A percentile compares a stretch with the other conserved stretches of the same genome.
These are phyloP conservation scores for Ceratocystis destructans DNA, from an alignment of 2,329 filamentous ascomycete genomes.

Conservation along the genomic window DNA sequence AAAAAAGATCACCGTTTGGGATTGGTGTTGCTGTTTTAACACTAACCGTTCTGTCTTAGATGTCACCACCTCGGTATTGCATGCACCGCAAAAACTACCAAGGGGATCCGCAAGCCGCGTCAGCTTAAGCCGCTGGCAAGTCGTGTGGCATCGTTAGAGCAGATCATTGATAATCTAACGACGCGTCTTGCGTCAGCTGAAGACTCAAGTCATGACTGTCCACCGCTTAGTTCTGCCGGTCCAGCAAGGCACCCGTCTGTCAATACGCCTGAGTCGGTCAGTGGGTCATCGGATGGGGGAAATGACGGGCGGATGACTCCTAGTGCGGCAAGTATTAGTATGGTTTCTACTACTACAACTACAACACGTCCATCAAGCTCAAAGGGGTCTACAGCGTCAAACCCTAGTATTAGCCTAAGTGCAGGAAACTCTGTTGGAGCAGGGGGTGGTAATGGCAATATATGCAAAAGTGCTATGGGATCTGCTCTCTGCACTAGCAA, in stretches of 20 bases:
- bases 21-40: not conserved
- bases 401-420: not conserved
- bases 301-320: conserved; percentile 10
- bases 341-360: not conserved
- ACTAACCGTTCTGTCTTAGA: conserved; percentile 14
- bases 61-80: conserved; percentile 24
- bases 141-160: conserved; percentile 23
- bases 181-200: conserved; percentile 10
- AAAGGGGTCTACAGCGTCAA: conserved; percentile 9
- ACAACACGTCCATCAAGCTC: not conserved
- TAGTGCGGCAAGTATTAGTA: not conserved
- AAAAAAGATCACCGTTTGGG: not conserved
- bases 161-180: conserved; percentile 22
- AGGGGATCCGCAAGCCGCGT: conserved; percentile 25
- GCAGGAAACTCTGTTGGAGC: not conserved
- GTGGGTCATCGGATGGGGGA: conserved; percentile 14
- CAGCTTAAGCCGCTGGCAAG: conserved; percentile 24
- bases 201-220: conserved; percentile 4
- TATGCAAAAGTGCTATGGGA: not conserved
- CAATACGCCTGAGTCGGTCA: conserved; percentile 16
- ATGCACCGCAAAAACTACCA: conserved; percentile 25
- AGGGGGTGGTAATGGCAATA: not conserved
- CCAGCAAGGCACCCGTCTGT: conserved; percentile 6
- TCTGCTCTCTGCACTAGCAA: not conserved
- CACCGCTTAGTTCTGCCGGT: not conserved